A percentile compares a stretch with the other conserved stretches of the same genome.
These are phyloP conservation scores for Eucalyptus erythrocorys DNA, from an alignment of 345 rosid genomes.

Conservation along the genomic window DNA sequence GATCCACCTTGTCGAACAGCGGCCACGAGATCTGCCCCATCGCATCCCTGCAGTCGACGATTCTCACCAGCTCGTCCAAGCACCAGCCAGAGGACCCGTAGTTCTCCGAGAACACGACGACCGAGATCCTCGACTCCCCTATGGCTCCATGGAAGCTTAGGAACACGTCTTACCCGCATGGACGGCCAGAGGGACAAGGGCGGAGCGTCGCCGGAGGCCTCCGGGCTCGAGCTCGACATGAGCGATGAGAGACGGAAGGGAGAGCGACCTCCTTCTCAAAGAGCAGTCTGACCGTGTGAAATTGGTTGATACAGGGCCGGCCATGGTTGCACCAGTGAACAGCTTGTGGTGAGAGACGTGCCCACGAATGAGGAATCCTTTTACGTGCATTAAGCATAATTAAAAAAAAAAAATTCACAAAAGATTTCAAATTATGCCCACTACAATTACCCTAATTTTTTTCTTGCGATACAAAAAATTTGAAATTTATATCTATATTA, in stretches of 20 bases:
- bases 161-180: slow-evolving; percentile 4
- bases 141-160: neutral
- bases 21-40: neutral
- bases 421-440: too few relatives aligned
- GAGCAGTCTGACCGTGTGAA: neutral
- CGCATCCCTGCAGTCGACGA: neutral
- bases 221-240: neutral
- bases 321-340: neutral
- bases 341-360: neutral
- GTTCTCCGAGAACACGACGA: neutral
- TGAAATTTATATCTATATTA: too few relatives aligned
- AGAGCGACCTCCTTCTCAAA: neutral
- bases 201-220: neutral
- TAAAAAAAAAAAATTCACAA: neutral
- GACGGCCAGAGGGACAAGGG: neutral
- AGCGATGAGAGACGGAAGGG: neutral
- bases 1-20: neutral
- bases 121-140: neutral
- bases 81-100: slow-evolving; percentile 4
- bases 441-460: neutral
- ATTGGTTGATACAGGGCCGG: neutral
- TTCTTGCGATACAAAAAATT: too few relatives aligned
- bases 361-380: neutral
- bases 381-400: neutral
- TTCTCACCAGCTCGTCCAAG: slow-evolving; percentile 8